These are phyloP conservation scores for Tylopilus cervinicoccineus DNA, from an alignment of 768 basidiomycete species.

Conservation along the genomic window DNA sequence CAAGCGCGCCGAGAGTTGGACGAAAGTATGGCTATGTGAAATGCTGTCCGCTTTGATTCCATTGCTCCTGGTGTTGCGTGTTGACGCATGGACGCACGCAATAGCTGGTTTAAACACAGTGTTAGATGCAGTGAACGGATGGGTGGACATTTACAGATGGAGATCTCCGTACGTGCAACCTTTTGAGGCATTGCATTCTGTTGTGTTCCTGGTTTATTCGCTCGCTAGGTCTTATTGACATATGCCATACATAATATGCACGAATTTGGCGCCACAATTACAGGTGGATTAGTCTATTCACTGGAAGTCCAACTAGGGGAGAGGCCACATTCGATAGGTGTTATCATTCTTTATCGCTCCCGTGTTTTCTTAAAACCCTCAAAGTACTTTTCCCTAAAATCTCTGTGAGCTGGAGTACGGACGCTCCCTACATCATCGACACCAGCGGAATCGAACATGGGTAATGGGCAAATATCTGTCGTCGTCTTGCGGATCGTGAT, in stretches of 20 bases:
- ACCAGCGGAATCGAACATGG: constrained; percentile 44
- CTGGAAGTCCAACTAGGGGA: no score
- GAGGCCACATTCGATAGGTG: no score
- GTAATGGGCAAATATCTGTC: constrained; percentile 41
- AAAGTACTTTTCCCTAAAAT: constrained; percentile 88
- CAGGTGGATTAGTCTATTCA: no score
- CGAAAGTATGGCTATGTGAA: constrained; percentile 40
- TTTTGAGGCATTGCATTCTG: neutral
- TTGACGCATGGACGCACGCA: neutral
- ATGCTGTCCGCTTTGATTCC: neutral
- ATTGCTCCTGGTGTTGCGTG: neutral
- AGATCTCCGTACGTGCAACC: neutral
- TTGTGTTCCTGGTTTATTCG: no score
- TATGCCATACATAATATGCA: no score
- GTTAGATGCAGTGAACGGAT: neutral
- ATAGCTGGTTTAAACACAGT: neutral
- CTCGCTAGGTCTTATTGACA: no score
- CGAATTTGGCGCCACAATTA: no score
- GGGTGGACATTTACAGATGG: neutral
- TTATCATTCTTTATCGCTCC: constrained; percentile 4
- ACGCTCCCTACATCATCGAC: constrained; percentile 9
- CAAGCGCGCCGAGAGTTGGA: constrained; percentile 64
- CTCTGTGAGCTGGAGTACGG: constrained; percentile 79
- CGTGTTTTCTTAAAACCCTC: constrained; percentile 62
- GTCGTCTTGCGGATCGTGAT: constrained; percentile 84